Percentiles rank a stretch among this genome's conserved stretches.
Conservation (phyloP, 2,329 filamentous ascomycete species). For the Pyricularia sp. region DNA sequence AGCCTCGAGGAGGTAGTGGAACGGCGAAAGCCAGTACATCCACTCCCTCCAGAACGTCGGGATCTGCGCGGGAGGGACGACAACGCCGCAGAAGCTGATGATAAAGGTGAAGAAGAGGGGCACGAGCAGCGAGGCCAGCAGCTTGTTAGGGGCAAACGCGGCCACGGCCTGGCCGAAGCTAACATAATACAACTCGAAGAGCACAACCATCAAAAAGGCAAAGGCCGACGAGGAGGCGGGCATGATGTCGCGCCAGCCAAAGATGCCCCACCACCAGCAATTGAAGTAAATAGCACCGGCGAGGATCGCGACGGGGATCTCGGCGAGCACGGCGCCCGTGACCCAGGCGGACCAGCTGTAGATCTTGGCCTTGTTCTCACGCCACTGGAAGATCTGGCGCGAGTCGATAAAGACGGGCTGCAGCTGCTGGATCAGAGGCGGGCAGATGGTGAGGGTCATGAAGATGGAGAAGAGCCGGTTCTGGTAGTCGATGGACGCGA, state of each 20-base stretch:
- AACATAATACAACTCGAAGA: slow-evolving; percentile 52
- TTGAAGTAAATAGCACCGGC: slow-evolving; percentile 37
- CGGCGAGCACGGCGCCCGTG: slow-evolving; percentile 38
- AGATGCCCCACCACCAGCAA: slow-evolving; percentile 49
- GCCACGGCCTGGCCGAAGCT: slow-evolving; percentile 55
- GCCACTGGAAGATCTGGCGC: slow-evolving; percentile 46
- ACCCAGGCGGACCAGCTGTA: slow-evolving; percentile 52
- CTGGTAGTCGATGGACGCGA: slow-evolving; percentile 52
- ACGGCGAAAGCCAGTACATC: slow-evolving; percentile 54
- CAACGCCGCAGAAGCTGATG: slow-evolving; percentile 62
- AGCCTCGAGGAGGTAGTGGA: slow-evolving; percentile 50
- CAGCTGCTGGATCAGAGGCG: slow-evolving; percentile 32
- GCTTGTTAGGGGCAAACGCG: slow-evolving; percentile 51
- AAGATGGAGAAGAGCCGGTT: slow-evolving; percentile 19
- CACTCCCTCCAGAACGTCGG: slow-evolving; percentile 59
- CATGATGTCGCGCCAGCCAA: slow-evolving; percentile 33
- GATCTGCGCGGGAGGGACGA: slow-evolving; percentile 57
- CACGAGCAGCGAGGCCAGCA: slow-evolving; percentile 49
- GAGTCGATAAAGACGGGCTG: slow-evolving; percentile 49
- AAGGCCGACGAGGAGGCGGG: slow-evolving; percentile 33
- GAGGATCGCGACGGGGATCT: slow-evolving; percentile 33
- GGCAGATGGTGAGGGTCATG: slow-evolving; percentile 48
- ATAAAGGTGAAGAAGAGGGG: slow-evolving; percentile 29
- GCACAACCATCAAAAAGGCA: slow-evolving; percentile 44
- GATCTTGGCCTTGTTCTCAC: slow-evolving; percentile 53